Conservation (phyloP, 495 filamentous ascomycete species). For the Ramalina intermedia region DNA sequence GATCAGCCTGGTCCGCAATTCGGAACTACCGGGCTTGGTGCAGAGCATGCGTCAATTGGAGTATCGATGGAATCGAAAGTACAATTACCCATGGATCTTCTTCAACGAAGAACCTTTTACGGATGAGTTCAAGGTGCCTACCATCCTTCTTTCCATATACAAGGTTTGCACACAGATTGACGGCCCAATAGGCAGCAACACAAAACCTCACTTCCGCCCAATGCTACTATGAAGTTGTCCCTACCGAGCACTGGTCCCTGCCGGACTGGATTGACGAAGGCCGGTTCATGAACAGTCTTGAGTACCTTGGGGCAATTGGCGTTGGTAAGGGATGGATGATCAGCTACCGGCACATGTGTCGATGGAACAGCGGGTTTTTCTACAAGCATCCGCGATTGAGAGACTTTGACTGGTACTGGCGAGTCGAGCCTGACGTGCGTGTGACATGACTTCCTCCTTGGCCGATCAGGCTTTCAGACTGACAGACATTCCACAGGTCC, state of each 20-base stretch:
- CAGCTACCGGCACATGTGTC: slow-evolving; percentile 69
- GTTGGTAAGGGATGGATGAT: slow-evolving; percentile 41
- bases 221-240: slow-evolving; percentile 27
- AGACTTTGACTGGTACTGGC: slow-evolving; percentile 69
- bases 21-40: slow-evolving; percentile 20
- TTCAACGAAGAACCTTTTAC: slow-evolving; percentile 27
- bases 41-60: slow-evolving; percentile 27
- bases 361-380: slow-evolving; percentile 81
- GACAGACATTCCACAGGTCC: slow-evolving; percentile 3
- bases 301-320: slow-evolving; percentile 37
- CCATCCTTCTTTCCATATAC: background rate
- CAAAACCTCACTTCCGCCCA: slow-evolving; percentile 20
- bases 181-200: slow-evolving; percentile 15
- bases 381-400: slow-evolving; percentile 70
- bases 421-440: slow-evolving; percentile 62
- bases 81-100: slow-evolving; percentile 26
- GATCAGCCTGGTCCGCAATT: slow-evolving; percentile 24
- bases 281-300: slow-evolving; percentile 36
- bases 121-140: slow-evolving; percentile 22
- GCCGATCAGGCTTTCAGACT: background rate
- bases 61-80: slow-evolving; percentile 24
- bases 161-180: too few species aligned
- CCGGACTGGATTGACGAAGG: slow-evolving; percentile 41
- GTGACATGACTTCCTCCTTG: background rate
- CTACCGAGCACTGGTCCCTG: slow-evolving; percentile 34